Evolutionary conservation across 1,139 yeast species (phyloP).

Genomic region (Diutina sp.): DNA sequence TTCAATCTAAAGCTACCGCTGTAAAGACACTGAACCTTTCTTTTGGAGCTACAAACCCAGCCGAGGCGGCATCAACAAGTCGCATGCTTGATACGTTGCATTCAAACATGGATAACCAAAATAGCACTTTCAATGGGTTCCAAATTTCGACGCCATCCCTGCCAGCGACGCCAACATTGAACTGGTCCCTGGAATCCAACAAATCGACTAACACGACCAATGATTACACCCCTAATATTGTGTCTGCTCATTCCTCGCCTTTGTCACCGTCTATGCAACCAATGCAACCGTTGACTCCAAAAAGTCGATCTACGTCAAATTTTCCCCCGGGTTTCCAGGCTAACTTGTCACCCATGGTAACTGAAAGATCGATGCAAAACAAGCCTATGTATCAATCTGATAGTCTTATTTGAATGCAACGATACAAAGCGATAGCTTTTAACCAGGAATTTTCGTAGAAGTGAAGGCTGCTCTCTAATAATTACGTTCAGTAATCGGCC

Average conservation of each 20-base stretch:
- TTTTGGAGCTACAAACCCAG: not conserved
- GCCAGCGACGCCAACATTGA: slow-evolving; percentile 4
- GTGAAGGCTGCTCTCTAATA: too few relatives aligned
- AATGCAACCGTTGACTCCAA: not conserved
- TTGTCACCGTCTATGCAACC: not conserved
- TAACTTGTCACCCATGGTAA: not conserved
- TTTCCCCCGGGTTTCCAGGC: not conserved
- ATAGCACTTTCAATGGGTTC: slow-evolving; percentile 21
- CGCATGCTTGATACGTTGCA: slow-evolving; percentile 2
- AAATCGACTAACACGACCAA: slow-evolving; percentile 3
- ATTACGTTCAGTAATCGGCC: not conserved
- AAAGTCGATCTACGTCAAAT: not conserved
- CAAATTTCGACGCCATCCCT: slow-evolving; percentile 5
- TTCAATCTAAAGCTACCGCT: slow-evolving; percentile 11
- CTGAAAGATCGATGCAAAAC: not conserved
- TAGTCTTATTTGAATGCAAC: not conserved
- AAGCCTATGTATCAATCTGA: not conserved
- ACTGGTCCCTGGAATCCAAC: slow-evolving; percentile 12
- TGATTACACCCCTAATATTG: not conserved
- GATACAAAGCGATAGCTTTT: not conserved
- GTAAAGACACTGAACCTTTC: not conserved
- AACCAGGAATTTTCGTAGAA: not conserved
- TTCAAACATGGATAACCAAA: slow-evolving; percentile 8
- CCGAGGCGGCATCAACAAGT: not conserved
- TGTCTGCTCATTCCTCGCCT: not conserved